Evolutionary conservation across 805 yeast genomes (phyloP), one percentile per base, ranked within the genome.

Genomic region (Ogataea pilisensis): DNA sequence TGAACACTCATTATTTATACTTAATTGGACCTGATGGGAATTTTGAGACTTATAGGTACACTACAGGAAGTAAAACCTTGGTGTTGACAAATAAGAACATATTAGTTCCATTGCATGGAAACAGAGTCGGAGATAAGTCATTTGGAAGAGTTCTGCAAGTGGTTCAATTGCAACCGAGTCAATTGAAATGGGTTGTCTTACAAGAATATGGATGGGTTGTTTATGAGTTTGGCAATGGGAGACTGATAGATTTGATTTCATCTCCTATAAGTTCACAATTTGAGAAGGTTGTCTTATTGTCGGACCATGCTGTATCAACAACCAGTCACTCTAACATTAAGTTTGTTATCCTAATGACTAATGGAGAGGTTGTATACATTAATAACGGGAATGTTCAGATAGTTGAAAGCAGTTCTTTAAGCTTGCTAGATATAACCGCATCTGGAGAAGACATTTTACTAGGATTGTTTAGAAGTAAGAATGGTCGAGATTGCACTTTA

Each of bases 181-280:
- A 17, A 31, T 13, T n/a, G 12, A 42, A 44, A 17, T 58, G 61
- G 56, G 37, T 53, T 1, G 40, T 58, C 1, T 28, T 52, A 11
- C 65, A 61, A 31, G 61, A 59, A 26, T 22, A 24, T n/a, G 65
- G 65, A 12, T 61, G 64, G 63, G 39, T 48, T 2, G 41, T 59
- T 3, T 60, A 59, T 43, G 45, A 57, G 19, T 33, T 42, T 13
- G 31, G 8, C 11, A 34, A 33, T 2, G 42, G 38, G 5, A 35
- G 38, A 20, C 30, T 55, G 7, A 40, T 39, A 3, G 49, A 54
- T 16, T 19, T 50, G 8, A 42, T 54, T 2, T 55, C 59, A 2
- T 58, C 60, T 4, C 61, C 64, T 3, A 33, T 58, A 26, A 35
- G 45, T 5, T 48, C 54, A 1, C 32, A 38, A 3, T 51, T 43